Percentiles rank a stretch among this genome's conserved stretches.
These are phyloP conservation scores for Neurospora cerealis DNA, from an alignment of 495 filamentous ascomycete genomes.

Conservation along the genomic window DNA sequence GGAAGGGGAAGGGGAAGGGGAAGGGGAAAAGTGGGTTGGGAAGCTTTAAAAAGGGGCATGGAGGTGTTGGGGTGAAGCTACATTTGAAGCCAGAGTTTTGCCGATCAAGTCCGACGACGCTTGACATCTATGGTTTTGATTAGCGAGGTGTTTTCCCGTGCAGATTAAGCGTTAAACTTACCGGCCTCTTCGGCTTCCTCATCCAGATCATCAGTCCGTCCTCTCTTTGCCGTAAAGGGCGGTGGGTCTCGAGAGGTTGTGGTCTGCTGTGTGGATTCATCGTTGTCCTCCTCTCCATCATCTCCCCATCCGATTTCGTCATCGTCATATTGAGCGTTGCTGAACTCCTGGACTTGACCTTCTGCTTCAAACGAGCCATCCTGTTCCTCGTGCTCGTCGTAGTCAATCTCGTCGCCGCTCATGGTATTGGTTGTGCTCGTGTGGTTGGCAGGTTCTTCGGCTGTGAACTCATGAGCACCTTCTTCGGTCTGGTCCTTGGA, in stretches of 20 bases:
- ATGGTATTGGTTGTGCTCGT: conserved; percentile 34
- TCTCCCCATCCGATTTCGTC: conserved; percentile 39
- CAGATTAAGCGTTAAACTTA: conserved; percentile 16
- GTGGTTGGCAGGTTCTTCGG: conserved; percentile 9
- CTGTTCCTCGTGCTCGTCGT: conserved; percentile 29
- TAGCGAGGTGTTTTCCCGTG: conserved; percentile 9
- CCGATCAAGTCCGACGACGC: conserved; percentile 39
- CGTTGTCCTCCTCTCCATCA: conserved; percentile 22
- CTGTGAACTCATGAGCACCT: background rate
- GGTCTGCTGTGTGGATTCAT: conserved; percentile 6
- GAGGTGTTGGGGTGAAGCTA: background rate
- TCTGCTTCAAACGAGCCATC: conserved; percentile 4
- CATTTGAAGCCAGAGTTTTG: conserved; percentile 1
- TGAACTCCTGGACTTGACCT: conserved; percentile 5
- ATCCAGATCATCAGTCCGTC: conserved; percentile 21
- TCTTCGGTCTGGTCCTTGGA: conserved; percentile 1
- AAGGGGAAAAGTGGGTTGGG: background rate
- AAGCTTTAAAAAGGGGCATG: background rate
- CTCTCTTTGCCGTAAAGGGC: conserved; percentile 17
- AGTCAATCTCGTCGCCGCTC: conserved; percentile 39
- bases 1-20: background rate
- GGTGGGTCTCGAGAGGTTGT: conserved; percentile 2
- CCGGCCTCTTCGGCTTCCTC: conserved; percentile 28
- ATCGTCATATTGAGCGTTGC: conserved; percentile 6
- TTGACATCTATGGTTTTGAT: conserved; percentile 32